phyloP scores from a whole-genome alignment of 345 rosid genomes.

The Excoecaria agallocha region DNA sequence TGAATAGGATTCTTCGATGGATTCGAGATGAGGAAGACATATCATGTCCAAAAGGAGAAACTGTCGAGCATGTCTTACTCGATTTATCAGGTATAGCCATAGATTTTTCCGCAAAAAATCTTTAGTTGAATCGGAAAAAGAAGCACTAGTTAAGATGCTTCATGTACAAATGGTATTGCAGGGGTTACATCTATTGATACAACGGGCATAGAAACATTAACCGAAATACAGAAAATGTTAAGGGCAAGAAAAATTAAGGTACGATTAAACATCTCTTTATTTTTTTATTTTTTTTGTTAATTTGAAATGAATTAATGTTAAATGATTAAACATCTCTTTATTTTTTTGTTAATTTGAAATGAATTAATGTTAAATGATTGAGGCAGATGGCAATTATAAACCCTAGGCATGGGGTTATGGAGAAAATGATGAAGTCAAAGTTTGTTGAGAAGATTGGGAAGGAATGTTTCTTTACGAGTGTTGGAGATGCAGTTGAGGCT shows the following conservation, averaged over 20 bases:
- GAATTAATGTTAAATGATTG: not conserved
- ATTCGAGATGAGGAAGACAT: constrained; percentile 48
- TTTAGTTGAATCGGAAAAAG: too few species aligned
- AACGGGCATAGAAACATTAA: constrained; percentile 68
- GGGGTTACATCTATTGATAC: constrained; percentile 72
- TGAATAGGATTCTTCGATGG: constrained; percentile 56
- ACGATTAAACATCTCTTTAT: not conserved
- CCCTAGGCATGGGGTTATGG: constrained; percentile 72
- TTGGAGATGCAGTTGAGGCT: constrained; percentile 66
- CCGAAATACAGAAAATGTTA: constrained; percentile 54
- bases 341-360: not conserved
- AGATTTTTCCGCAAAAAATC: not conserved
- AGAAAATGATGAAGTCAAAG: constrained; percentile 67
- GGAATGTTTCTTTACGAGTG: constrained; percentile 49
- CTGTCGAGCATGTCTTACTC: constrained; percentile 56
- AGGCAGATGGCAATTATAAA: constrained; percentile 63
- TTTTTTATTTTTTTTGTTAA: not conserved
- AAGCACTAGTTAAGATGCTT: too few species aligned
- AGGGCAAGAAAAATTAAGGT: constrained; percentile 49
- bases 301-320: not conserved
- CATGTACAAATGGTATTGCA: constrained; percentile 15
- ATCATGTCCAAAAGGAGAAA: constrained; percentile 25
- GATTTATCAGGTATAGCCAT: constrained; percentile 58
- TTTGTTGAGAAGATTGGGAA: constrained; percentile 58
- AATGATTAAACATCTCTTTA: not conserved